Percentiles rank a stretch among this genome's conserved stretches.
Evolutionary conservation across 2,329 filamentous ascomycete species (phyloP).

Genomic region (Aschersonia sp.): DNA sequence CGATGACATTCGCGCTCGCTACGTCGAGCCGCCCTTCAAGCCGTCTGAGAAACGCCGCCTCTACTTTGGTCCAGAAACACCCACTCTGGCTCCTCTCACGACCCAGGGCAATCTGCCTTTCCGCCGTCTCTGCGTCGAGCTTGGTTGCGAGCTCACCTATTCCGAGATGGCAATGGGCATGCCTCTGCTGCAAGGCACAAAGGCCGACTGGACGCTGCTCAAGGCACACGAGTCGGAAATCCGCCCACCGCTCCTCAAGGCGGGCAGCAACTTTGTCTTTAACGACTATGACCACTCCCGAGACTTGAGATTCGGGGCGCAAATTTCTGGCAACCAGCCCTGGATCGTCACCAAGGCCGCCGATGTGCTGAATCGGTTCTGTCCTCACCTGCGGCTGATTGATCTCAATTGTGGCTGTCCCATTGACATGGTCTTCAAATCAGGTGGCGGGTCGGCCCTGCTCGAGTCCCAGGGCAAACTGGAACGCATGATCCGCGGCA

Average conservation of each 20-base stretch:
- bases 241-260: conserved; percentile 51
- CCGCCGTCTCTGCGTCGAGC: conserved; percentile 72
- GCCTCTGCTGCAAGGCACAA: conserved; percentile 77
- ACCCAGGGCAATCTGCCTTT: conserved; percentile 96
- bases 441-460: conserved; percentile 79
- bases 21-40: conserved; percentile 72
- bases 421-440: conserved; percentile 82
- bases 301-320: conserved; percentile 80
- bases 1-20: conserved; percentile 64
- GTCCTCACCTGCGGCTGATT: conserved; percentile 76
- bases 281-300: conserved; percentile 67
- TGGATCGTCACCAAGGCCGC: conserved; percentile 83
- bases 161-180: conserved; percentile 96
- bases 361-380: conserved; percentile 60
- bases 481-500: conserved; percentile 87
- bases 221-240: conserved; percentile 81
- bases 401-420: conserved; percentile 96
- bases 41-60: conserved; percentile 87
- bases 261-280: conserved; percentile 38
- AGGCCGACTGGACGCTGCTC: conserved; percentile 87
- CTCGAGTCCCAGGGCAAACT: conserved; percentile 80
- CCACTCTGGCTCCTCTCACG: conserved; percentile 83
- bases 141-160: conserved; percentile 88
- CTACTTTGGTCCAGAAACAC: conserved; percentile 90
- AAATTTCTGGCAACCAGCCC: conserved; percentile 85